Evolutionary conservation across 1,284 basidiomycete genomes (phyloP), one percentile per base, ranked within the genome.

Genomic region (Mycosarcoma mackinlayi): DNA sequence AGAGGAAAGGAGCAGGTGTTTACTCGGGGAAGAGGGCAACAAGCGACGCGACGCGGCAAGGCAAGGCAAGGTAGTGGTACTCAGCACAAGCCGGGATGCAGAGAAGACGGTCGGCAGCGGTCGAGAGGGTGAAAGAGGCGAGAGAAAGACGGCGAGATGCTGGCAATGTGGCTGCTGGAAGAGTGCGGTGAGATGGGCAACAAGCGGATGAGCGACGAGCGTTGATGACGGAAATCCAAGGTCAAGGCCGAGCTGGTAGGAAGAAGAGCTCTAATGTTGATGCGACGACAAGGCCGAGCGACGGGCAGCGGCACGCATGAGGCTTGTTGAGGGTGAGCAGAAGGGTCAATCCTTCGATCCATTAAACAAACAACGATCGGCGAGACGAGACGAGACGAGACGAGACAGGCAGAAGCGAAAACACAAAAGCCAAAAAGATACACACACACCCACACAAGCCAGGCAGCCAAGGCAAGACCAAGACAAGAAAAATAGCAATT

Each of bases 251-350:
- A 48, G 57, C 18, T 14, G 50, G 50, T n/a, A 48, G 33, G 34
- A 49, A 39, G 38, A 48, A 40, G 51, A 53, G 49, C n/a, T 34
- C 54, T 58, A 64, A 37, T 30, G 35, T 23, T 25, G 61, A 64
- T 57, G 54, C 52, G 42, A 30, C 19, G 38, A 44, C 52, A 60
- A 66, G 56, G 25, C 63, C 63, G 63, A 66, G 63, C 23, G 52
- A 51, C 42, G 42, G 56, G 52, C 63, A 66, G 56, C 51, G 63
- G 63, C 63, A 59, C 56, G 63, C 63, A 66, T 59, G 44, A 56
- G 51, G 63, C 52, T 55, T 47, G 56, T 39, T 18, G 47, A 31
- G 33, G 33, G 33, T 16, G 33, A 35, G 11, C 3, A 35, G 35
- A 40, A 28, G 18, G 19, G 11, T 8, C 27, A n/a, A n/a, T n/a